Conservation (phyloP, 441 rosid genomes). For the Bocquillonia castaneifolia region DNA sequence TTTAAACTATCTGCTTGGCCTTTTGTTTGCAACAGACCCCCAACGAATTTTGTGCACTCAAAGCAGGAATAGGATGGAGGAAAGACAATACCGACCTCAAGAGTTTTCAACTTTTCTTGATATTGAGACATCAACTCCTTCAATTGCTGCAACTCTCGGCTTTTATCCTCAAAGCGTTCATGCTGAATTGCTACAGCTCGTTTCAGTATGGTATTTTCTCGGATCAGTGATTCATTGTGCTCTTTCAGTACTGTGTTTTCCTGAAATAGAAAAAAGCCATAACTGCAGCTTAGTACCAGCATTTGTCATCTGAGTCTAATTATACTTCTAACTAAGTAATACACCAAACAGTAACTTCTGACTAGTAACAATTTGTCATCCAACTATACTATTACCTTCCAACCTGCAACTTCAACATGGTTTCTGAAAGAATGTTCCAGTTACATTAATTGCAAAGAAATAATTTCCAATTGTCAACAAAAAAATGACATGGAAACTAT, state of each 20-base stretch:
- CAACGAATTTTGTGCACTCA: not conserved
- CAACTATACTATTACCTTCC: too few relatives aligned
- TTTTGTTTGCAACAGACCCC: too few relatives aligned
- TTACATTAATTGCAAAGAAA: too few relatives aligned
- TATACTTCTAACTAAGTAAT: not conserved
- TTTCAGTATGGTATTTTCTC: conserved; percentile 64
- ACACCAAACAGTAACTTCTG: not conserved
- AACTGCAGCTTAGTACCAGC: not conserved
- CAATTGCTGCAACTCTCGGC: conserved; percentile 64
- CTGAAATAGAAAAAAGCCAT: conserved; percentile 29
- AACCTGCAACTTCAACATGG: too few relatives aligned
- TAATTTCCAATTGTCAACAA: not conserved
- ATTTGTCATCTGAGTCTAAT: not conserved
- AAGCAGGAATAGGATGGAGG: not conserved
- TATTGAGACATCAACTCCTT: conserved; percentile 60
- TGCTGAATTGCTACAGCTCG: conserved; percentile 85
- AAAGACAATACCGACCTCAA: conserved; percentile 46
- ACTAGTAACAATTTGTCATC: not conserved
- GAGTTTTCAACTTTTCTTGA: conserved; percentile 70
- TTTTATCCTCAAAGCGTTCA: conserved; percentile 56
- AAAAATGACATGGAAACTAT: not conserved
- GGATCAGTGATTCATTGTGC: conserved; percentile 56
- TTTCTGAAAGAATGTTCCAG: not conserved
- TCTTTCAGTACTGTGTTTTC: conserved; percentile 62
- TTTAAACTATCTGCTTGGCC: too few relatives aligned